Conservation (phyloP, 176 grass and related monocot species). For the Ananas comosus region DNA sequence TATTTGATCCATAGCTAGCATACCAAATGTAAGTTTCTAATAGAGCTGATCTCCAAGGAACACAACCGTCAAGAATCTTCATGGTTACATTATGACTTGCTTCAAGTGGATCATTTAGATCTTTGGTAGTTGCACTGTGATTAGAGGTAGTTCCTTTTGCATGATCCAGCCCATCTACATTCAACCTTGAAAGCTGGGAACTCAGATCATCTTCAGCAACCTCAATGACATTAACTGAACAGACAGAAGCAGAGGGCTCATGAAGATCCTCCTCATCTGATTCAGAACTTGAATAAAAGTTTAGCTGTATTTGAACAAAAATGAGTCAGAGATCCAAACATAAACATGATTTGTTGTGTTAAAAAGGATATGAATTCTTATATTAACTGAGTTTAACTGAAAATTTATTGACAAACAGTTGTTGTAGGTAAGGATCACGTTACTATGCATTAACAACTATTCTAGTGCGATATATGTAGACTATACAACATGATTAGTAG, state of each 20-base stretch:
- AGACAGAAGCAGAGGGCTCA: slow-evolving; percentile 26
- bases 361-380: too few relatives aligned
- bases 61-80: slow-evolving; percentile 25
- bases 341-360: too few relatives aligned
- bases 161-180: slow-evolving; percentile 26
- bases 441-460: too few relatives aligned
- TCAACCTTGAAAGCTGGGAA: slow-evolving; percentile 44
- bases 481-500: background rate
- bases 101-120: slow-evolving; percentile 21
- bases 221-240: slow-evolving; percentile 23
- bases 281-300: slow-evolving; percentile 45
- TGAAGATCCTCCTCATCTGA: slow-evolving; percentile 45
- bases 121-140: slow-evolving; percentile 12
- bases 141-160: slow-evolving; percentile 29
- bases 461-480: too few relatives aligned
- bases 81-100: slow-evolving; percentile 23
- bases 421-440: too few relatives aligned
- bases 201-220: slow-evolving; percentile 35
- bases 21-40: slow-evolving; percentile 85
- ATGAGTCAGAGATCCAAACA: background rate
- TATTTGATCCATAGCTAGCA: slow-evolving; percentile 92
- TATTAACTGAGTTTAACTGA: too few relatives aligned
- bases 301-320: slow-evolving; percentile 36
- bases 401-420: too few relatives aligned
- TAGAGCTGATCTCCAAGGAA: slow-evolving; percentile 59